Percentiles rank a stretch among this genome's conserved stretches.
Evolutionary conservation across 495 filamentous ascomycete species (phyloP).

Genomic region (Penicillium soppii): DNA sequence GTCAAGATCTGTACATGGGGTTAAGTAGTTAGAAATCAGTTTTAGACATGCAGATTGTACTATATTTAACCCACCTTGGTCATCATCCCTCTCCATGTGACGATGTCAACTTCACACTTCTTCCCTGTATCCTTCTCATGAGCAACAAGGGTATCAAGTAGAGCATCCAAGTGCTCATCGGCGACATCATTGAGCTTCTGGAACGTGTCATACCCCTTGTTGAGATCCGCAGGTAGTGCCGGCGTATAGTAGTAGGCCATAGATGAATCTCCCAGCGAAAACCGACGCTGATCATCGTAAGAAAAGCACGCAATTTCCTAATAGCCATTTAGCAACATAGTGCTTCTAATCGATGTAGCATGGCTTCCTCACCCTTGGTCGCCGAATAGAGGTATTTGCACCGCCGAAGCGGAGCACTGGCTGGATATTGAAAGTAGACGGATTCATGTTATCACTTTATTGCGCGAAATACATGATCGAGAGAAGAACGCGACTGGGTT

Average conservation of each 20-base stretch:
- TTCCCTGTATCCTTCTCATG: slow-evolving; percentile 66
- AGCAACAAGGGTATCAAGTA: slow-evolving; percentile 72
- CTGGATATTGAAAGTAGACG: slow-evolving; percentile 57
- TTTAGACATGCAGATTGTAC: background rate
- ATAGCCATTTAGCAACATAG: background rate
- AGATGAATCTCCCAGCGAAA: slow-evolving; percentile 71
- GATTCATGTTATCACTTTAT: slow-evolving; percentile 27
- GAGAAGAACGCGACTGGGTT: background rate
- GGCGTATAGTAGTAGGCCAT: slow-evolving; percentile 88
- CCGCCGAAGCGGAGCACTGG: slow-evolving; percentile 60
- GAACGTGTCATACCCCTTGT: slow-evolving; percentile 78
- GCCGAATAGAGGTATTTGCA: slow-evolving; percentile 61
- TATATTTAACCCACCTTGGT: slow-evolving; percentile 73
- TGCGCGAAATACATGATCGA: background rate
- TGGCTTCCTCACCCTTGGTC: slow-evolving; percentile 57
- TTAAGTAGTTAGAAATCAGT: background rate
- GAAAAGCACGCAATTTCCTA: slow-evolving; percentile 91
- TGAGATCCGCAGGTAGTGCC: slow-evolving; percentile 66
- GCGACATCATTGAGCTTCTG: slow-evolving; percentile 74
- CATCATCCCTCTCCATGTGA: slow-evolving; percentile 99
- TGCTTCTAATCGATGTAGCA: background rate
- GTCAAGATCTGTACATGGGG: slow-evolving; percentile 67
- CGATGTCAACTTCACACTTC: slow-evolving; percentile 70
- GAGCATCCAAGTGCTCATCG: slow-evolving; percentile 85
- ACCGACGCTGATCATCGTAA: slow-evolving; percentile 78